Conservation (phyloP, 139 green algal species). For the Coelastrella sp. region DNA sequence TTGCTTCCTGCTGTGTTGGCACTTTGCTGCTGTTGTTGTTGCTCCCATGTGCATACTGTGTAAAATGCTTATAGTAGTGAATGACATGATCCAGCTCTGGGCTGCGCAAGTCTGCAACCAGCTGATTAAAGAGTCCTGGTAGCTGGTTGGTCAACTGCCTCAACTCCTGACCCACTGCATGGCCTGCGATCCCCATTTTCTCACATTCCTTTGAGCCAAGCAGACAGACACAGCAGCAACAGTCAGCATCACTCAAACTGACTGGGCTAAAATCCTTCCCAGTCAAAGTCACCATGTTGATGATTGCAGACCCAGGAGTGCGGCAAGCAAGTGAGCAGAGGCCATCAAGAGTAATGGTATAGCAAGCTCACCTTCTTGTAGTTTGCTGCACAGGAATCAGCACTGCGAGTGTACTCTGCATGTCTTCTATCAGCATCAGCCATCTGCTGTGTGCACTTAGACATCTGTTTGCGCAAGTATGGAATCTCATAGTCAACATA, state of each 20-base stretch:
- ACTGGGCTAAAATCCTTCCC: background rate
- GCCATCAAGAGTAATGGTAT: too few relatives aligned
- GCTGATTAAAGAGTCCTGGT: slow-evolving; percentile 49
- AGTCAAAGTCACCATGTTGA: too few relatives aligned
- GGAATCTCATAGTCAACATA: slow-evolving; percentile 87
- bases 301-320: too few relatives aligned
- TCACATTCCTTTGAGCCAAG: slow-evolving; percentile 64
- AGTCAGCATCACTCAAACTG: background rate
- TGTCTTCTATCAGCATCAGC: slow-evolving; percentile 71
- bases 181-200: slow-evolving; percentile 59
- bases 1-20: background rate
- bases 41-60: slow-evolving; percentile 33
- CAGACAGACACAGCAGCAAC: slow-evolving; percentile 11
- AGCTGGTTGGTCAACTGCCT: slow-evolving; percentile 61
- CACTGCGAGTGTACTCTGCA: slow-evolving; percentile 71
- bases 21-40: background rate
- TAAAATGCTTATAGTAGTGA: slow-evolving; percentile 56
- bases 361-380: slow-evolving; percentile 73
- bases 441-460: slow-evolving; percentile 65
- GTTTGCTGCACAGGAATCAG: slow-evolving; percentile 55
- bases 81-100: slow-evolving; percentile 8
- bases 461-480: slow-evolving; percentile 72
- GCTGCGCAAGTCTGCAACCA: slow-evolving; percentile 51
- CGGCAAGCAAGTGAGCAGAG: too few relatives aligned
- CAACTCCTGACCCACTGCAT: slow-evolving; percentile 61